Base-by-base conservation (phyloP, 1,139 yeast species). In the Geotrichum cucujoidarum region DNA sequence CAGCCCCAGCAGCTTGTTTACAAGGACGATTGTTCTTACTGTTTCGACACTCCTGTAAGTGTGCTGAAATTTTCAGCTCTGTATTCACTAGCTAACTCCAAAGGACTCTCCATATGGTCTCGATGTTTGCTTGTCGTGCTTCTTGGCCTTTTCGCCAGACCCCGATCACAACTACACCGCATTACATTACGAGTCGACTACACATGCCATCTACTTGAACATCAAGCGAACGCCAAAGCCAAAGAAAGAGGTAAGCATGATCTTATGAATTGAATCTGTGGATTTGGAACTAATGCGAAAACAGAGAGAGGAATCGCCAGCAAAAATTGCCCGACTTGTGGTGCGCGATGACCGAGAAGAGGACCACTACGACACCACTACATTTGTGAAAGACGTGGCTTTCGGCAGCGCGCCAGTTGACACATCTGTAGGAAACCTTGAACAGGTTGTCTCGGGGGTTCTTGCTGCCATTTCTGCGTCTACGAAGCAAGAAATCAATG, bases 21-120 rank as follows among this genome's bases (percentile, higher is more conserved):
- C 64, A 87, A 86, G 60, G 95, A 87, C 65, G 95, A 87, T 54
- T 87, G 95, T 59, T 81, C 83, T 73, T 86, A 75, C 68, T 80
- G 84, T 45, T 88, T 85, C 60, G 90, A 81, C 54, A 81, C 86
- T 0, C 78, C 89, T 7, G 67, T 60, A 55, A 31, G 65, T 31
- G 22, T 16, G 3, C 39, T 49, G 21, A 17, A 18, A 16, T 33
- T 38, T 21, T 11, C n/a, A n/a, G 8, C n/a, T 13, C 34, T 39
- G 4, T n/a, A n/a, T 25, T 10, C 17, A 7, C 8, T 27, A 16
- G 10, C 47, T 40, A 45, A 40, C 41, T 18, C 16, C 25, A 20
- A 8, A 60, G 20, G 83, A 80, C 51, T 80, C 81, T 45, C 65
- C 65, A 0, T 56, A 65, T 10, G 95, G 95, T 0, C 62, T 88